Percentiles rank a stretch among this genome's conserved stretches.
These are phyloP conservation scores for Amylostereum chailletii DNA, from an alignment of 1,284 basidiomycete genomes.

Conservation along the genomic window DNA sequence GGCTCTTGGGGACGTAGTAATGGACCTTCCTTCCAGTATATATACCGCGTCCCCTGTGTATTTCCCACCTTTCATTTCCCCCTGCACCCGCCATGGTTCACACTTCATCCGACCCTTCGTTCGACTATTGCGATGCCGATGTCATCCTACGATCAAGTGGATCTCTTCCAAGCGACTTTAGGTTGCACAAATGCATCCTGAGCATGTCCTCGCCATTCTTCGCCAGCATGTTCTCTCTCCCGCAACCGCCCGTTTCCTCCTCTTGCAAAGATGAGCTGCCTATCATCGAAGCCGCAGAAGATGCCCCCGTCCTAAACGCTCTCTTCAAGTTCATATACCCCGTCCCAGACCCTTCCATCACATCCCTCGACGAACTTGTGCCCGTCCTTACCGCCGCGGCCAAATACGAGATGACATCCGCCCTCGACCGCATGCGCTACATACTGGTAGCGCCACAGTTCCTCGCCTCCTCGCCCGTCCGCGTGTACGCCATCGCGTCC, in stretches of 20 bases:
- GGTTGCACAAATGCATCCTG: conserved; percentile 55
- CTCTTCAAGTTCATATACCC: conserved; percentile 47
- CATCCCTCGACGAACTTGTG: conserved; percentile 43
- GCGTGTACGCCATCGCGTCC: conserved; percentile 64
- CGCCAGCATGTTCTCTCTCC: conserved; percentile 57
- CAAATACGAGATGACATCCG: conserved; percentile 55
- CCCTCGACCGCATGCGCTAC: conserved; percentile 37
- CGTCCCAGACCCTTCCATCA: conserved; percentile 20
- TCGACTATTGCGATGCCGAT: conserved; percentile 35
- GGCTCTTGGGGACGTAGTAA: no score
- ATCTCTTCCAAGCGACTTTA: conserved; percentile 34
- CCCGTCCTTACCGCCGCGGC: conserved; percentile 42
- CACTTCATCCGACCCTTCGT: no score
- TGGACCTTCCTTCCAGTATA: no score
- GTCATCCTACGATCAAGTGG: conserved; percentile 39
- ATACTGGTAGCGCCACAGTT: conserved; percentile 43
- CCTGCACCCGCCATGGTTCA: no score
- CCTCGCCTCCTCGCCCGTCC: conserved; percentile 36
- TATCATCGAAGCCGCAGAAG: conserved; percentile 48
- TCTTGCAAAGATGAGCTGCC: conserved; percentile 21
- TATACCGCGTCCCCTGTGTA: no score
- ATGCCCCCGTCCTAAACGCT: conserved; percentile 30
- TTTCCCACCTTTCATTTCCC: no score
- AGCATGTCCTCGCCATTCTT: conserved; percentile 60
- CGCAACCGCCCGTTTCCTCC: conserved; percentile 30